Base-by-base conservation (phyloP, 345 rosid genomes). In the Fremontodendron californicum region DNA sequence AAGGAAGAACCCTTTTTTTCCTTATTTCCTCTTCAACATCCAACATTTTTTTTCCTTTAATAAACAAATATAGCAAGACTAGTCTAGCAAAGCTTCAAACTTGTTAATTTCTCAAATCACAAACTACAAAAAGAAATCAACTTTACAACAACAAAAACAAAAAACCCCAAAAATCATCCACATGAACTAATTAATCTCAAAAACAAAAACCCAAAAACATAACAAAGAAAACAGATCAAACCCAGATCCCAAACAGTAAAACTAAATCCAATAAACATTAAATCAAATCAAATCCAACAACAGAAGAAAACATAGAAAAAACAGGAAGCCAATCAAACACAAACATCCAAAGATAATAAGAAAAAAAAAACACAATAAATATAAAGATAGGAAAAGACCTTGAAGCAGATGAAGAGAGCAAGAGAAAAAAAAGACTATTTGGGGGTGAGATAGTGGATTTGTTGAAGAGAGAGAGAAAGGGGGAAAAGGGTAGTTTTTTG, bases 211-310 rank as follows among this genome's bases (percentile, higher is more conserved):
- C 18, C 54, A 48, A 60, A 68, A 9, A 6, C 82, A 67, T 48
- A 75, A 75, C 51, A 11, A 67, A 48, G 5, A 23, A 45, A 39
- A 37, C 65, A 57, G 62, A 78, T 63, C 71, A 79, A 81, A 19
- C 80, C 78, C 77, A 80, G 81, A 83, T 83, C 90, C 75, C 23
- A 79, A 51, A 75, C 39, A 19, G 19, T 1, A 51, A 54, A 54
- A 48, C 37, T 27, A 61, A 31, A 40, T 7, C 10, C 46, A 43
- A 25, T 13, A 29, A 39, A 39, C 40, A 85, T 21, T 61, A 48
- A 70, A 54, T 21, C 66, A 48, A 70, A 54, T 9, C 4, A 57
- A 23, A 57, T 25, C 33, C 62, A 33, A 37, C 68, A 23, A 21
- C 13, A 33, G 33, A 3, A 9, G 12, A 9, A 48, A 55, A 23